Evolutionary conservation across 257 asterid genomes (phyloP), one percentile per base, ranked within the genome.

Genomic region (Ophiorrhiza pumila): DNA sequence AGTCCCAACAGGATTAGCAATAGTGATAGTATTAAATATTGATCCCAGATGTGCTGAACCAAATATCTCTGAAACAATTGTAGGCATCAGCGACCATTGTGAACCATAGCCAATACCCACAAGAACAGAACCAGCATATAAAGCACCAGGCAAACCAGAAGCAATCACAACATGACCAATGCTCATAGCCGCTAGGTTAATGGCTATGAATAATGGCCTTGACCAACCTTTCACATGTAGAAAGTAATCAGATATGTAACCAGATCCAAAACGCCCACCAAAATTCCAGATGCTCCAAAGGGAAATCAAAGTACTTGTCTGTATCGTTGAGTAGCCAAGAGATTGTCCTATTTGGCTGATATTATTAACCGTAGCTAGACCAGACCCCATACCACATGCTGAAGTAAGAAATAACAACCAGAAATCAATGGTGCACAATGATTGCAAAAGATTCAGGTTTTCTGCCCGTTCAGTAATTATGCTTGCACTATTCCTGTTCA

Each of bases 241-340:
- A 82, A 87, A 85, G 65, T 83, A 91, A 49, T 93, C 98, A 22
- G 98, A 93, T 41, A 91, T 69, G 74, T 80, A 91, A 57, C 96
- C 97, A 7, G 89, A 90, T 66, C 96, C 98, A 74, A 93, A 86
- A 31, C 97, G 95, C 41, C 97, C 98, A 46, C 88, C 77, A 67
- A 89, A 93, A 83, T 91, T 93, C 97, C 95, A 91, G 42, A 93
- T 93, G 85, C 97, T 91, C 97, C 98, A 93, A 42, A 93, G 76
- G 52, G 98, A 93, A 72, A 88, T 91, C 76, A 93, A 76, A 61
- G 97, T 87, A 66, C 80, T 83, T 15, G 78, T 87, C 77, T 86
- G 85, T 69, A 85, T 55, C 60, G 83, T 67, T 1, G 95, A 79
- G 85, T 91, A 94, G 32, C 92, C 89, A 4, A 91, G 86, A 58